A percentile compares a stretch with the other conserved stretches of the same genome.
These are phyloP conservation scores for Lanmaoa pseudosensibilis DNA, from an alignment of 768 basidiomycete species.

Conservation along the genomic window DNA sequence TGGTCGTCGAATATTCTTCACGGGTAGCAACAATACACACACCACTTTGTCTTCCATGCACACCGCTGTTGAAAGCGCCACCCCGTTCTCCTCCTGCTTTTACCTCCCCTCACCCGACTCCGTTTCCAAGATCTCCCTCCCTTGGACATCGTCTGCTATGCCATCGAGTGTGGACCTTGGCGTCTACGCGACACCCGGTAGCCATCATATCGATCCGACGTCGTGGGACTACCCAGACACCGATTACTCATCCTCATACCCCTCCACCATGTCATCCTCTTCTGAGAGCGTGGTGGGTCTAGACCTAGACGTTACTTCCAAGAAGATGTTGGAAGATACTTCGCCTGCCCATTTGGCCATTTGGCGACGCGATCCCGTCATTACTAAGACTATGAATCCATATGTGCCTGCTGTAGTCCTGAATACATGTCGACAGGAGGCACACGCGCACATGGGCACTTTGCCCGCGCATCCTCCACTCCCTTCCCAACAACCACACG, in stretches of 20 bases:
- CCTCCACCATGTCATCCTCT: constrained; percentile 42
- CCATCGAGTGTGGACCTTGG: constrained; percentile 41
- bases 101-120: constrained; percentile 49
- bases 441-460: constrained; percentile 7
- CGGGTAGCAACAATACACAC: constrained; percentile 45
- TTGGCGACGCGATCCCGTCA: constrained; percentile 33
- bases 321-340: constrained; percentile 32
- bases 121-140: constrained; percentile 36
- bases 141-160: constrained; percentile 35
- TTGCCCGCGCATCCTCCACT: constrained; percentile 14
- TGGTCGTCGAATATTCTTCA: constrained; percentile 36
- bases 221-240: constrained; percentile 48
- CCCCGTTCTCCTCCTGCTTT: constrained; percentile 57
- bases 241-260: constrained; percentile 50
- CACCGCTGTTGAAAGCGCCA: constrained; percentile 66
- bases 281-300: constrained; percentile 35
- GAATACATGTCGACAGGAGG: constrained; percentile 30
- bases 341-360: constrained; percentile 32
- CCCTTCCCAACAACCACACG: constrained; percentile 13
- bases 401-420: constrained; percentile 27
- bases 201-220: constrained; percentile 51
- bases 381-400: constrained; percentile 27
- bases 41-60: constrained; percentile 65
- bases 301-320: constrained; percentile 33
- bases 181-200: constrained; percentile 42